These are phyloP conservation scores for Plasmodium vivax DNA, from an alignment of 169 alveolate genomes.

Conservation along the genomic window DNA sequence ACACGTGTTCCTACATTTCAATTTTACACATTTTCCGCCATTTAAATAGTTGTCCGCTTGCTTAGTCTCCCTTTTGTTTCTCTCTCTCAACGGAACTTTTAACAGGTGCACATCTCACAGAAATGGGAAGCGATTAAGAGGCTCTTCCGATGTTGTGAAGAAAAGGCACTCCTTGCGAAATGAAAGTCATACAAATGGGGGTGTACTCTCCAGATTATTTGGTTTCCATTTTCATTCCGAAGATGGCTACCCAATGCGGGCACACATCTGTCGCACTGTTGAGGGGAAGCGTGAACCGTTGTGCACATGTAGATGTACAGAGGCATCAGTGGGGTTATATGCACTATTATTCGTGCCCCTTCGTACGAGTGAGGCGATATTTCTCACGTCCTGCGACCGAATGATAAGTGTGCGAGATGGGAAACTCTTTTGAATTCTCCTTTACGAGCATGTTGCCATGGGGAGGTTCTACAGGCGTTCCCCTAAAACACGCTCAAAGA, in stretches of 20 bases:
- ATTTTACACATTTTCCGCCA: background rate
- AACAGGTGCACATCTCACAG: background rate
- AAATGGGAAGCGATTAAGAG: background rate
- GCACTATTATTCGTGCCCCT: background rate
- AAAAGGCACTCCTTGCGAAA: background rate
- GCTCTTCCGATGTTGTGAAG: background rate
- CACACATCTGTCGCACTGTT: background rate
- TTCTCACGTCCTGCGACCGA: background rate
- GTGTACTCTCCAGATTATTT: background rate
- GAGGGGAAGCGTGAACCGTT: background rate
- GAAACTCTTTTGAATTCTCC: background rate
- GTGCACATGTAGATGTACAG: background rate
- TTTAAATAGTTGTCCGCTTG: background rate
- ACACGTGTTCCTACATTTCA: background rate
- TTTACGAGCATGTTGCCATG: background rate
- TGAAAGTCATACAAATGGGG: background rate
- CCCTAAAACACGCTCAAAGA: background rate
- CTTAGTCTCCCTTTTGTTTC: background rate
- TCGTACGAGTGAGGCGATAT: background rate
- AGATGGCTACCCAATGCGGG: background rate
- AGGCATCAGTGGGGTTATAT: background rate
- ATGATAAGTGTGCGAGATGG: background rate
- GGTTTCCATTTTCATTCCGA: background rate
- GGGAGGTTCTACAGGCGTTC: background rate
- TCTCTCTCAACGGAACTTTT: background rate